phyloP scores from a whole-genome alignment of 2,329 filamentous ascomycete genomes.

The Endothia cerciana region DNA sequence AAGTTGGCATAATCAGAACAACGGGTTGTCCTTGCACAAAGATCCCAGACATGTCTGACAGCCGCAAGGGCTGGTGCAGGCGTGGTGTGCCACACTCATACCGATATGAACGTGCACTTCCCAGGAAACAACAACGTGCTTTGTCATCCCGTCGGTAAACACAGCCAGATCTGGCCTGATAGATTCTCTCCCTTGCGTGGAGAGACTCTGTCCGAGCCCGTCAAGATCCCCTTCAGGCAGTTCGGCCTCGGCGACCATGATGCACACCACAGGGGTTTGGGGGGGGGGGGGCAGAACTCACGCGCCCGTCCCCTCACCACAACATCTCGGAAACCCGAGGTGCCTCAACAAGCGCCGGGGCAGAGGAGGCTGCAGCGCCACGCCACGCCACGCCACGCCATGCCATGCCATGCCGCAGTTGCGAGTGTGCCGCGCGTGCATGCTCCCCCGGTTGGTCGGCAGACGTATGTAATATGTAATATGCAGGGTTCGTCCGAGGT shows the following conservation, averaged over 20 bases:
- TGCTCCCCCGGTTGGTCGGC: conserved; percentile 5
- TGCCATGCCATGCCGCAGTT: not conserved
- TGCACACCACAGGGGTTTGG: too few relatives aligned
- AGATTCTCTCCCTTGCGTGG: too few relatives aligned
- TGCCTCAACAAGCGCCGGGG: conserved; percentile 2
- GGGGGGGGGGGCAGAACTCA: too few relatives aligned
- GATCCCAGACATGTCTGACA: conserved; percentile 7
- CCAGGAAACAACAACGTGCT: not conserved
- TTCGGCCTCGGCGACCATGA: not conserved
- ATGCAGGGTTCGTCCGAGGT: conserved; percentile 11
- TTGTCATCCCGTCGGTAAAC: not conserved
- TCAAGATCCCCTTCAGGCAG: not conserved
- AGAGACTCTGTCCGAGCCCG: not conserved
- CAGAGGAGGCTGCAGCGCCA: not conserved
- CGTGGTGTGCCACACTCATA: not conserved
- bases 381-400: not conserved
- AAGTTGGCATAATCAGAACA: too few relatives aligned
- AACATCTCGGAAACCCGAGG: conserved; percentile 1
- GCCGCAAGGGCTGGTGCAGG: not conserved
- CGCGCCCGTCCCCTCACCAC: not conserved
- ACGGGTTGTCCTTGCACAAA: not conserved
- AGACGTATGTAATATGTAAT: not conserved
- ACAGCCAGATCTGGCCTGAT: not conserved
- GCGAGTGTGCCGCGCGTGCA: not conserved
- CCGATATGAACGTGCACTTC: not conserved